Conservation (phyloP, 2,329 filamentous ascomycete species). For the Laburnicola sp. region DNA sequence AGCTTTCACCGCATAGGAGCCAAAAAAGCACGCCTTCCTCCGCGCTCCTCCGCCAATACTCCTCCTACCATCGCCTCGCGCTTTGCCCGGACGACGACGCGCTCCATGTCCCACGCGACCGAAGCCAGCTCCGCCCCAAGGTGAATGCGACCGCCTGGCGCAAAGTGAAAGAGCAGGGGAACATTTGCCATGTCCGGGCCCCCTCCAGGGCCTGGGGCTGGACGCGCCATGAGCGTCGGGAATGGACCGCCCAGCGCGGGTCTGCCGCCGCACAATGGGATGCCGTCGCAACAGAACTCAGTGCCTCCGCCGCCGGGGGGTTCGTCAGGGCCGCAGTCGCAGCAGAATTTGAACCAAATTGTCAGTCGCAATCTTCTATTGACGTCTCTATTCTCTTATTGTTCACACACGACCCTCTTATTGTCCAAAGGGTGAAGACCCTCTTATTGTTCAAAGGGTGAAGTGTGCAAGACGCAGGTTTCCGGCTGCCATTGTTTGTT, state of each 20-base stretch:
- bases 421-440: too few relatives aligned
- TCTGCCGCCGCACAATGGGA: conserved; percentile 46
- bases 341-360: conserved; percentile 93
- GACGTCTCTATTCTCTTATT: too few relatives aligned
- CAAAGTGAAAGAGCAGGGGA: conserved; percentile 6
- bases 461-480: background rate
- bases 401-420: too few relatives aligned
- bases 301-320: conserved; percentile 52
- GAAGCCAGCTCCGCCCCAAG: conserved; percentile 17
- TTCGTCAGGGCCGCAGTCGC: conserved; percentile 63
- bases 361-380: conserved; percentile 61
- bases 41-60: too few relatives aligned
- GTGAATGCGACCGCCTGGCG: conserved; percentile 16
- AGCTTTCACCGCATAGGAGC: background rate
- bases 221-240: conserved; percentile 47
- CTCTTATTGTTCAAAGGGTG: too few relatives aligned
- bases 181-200: conserved; percentile 39
- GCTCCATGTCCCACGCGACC: conserved; percentile 24
- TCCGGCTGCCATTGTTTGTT: background rate
- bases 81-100: too few relatives aligned
- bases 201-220: conserved; percentile 41
- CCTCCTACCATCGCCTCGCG: too few relatives aligned
- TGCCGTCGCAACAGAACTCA: conserved; percentile 53
- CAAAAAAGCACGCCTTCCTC: background rate
- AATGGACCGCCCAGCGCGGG: conserved; percentile 48